Base-by-base conservation (phyloP, 169 alveolate species). In the Plasmodium gonderi region DNA sequence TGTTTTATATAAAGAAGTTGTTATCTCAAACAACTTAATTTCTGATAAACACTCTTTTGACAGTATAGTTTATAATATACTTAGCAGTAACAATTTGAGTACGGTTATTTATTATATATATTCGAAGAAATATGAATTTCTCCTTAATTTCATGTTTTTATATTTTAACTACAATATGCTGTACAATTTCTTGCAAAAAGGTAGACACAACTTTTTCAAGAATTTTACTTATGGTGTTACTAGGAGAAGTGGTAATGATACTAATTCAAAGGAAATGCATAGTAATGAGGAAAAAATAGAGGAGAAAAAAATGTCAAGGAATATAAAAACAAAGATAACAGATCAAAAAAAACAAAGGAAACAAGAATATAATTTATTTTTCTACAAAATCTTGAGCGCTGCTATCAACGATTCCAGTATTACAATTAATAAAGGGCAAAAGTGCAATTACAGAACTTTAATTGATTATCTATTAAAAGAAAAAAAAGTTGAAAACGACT, bases 101-200 rank as follows among this genome's bases (percentile, higher is more conserved):
- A 69, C 81, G 20, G 42, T 47, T 17, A 81, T 81, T 81, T 81
- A 81, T 67, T 81, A 81, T 74, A 81, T 81, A 7, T 81, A 81
- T 54, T 45, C 72, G 60, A 81, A 81, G 76, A 68, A 81, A 51
- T 68, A 68, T 45, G 91, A 81, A 81, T 81, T 81, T 74, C 38
- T 81, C 38, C 60, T 81, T 36, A 81, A 81, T 67, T 81, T 81
- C 40, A 36, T 68, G 17, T 51, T 81, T 11, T 69, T 81, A 68
- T 81, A 81, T 81, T 81, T 81, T 44, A 81, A 81, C 76, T 81
- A 81, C 60, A 29, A 69, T 74, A 9, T 81, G n/a, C 38, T 81
- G 36, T 44, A 68, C 42, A 81, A 67, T 33, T 81, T 68, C 38
- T 68, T 81, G 31, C 11, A 67, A 44, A 68, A 36, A n/a, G 23